Percentiles rank a stretch among this genome's conserved stretches.
Evolutionary conservation across 2,329 filamentous ascomycete genomes (phyloP).

Genomic region (Sporothrix brunneoviolacea): DNA sequence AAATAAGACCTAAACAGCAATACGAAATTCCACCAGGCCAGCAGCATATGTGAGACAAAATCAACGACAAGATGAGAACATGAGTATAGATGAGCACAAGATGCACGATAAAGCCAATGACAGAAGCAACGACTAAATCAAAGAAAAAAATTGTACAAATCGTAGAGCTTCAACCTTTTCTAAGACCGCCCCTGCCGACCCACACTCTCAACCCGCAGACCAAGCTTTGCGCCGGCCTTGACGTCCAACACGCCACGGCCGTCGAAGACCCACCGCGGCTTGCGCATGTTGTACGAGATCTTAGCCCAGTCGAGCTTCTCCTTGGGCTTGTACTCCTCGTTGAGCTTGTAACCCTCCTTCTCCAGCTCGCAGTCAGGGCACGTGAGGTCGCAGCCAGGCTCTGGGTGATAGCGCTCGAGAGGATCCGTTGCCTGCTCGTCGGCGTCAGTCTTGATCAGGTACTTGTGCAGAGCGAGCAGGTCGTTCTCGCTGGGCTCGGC

Average conservation of each 20-base stretch:
- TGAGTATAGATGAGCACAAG: too few species aligned
- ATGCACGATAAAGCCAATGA: too few species aligned
- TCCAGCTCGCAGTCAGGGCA: constrained; percentile 44
- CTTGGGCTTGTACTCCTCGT: constrained; percentile 37
- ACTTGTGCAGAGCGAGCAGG: constrained; percentile 41
- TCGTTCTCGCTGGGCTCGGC: constrained; percentile 36
- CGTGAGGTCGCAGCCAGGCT: constrained; percentile 38
- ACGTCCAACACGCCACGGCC: constrained; percentile 48
- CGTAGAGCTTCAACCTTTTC: not conserved
- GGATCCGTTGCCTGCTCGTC: constrained; percentile 32
- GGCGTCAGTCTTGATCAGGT: constrained; percentile 31
- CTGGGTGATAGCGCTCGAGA: constrained; percentile 36
- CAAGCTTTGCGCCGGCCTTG: constrained; percentile 41
- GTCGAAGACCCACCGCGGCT: constrained; percentile 51
- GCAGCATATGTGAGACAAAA: too few species aligned
- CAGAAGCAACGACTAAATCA: too few species aligned
- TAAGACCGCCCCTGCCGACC: constrained; percentile 33
- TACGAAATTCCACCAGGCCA: too few species aligned
- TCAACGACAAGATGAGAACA: too few species aligned
- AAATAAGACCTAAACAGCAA: too few species aligned
- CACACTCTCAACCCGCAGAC: constrained; percentile 46
- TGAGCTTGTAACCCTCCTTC: constrained; percentile 18
- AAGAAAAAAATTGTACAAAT: too few species aligned
- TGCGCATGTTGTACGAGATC: constrained; percentile 43
- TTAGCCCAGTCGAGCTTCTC: constrained; percentile 46